Evolutionary conservation across 768 basidiomycete species (phyloP), one percentile per base, ranked within the genome.

Genomic region (Melanogaster broomeanus): DNA sequence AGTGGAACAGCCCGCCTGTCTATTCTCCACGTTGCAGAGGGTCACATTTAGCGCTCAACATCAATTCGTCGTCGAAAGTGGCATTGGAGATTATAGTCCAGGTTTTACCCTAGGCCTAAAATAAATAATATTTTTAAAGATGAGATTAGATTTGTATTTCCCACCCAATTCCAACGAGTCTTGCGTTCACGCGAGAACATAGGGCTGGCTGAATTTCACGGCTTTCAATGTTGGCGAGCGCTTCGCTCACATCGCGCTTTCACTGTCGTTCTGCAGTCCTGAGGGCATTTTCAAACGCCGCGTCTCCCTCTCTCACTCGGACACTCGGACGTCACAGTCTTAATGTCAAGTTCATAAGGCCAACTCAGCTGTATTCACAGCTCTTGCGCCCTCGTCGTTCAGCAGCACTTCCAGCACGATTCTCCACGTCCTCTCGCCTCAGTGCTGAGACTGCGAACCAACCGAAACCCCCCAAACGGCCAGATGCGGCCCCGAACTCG

Each of bases 201-300:
- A 28, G n/a, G 24, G 41, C 15, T 27, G 41, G 24, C 41, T n/a
- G 24, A 25, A 24, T 15, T 35, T 37, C 5, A 5, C 35, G 31
- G 22, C 43, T 21, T 42, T 49, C 48, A 51, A 68, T 70, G 68
- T 55, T 65, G 55, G 52, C 39, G 19, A 42, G 55, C 34, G 55
- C 52, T 37, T 60, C 41, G 22, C 61, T 42, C 39, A 21, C 39
- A 28, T 42, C 44, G 18, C 52, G 52, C 18, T 42, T 45, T 8
- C 41, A 38, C 16, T 55, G 68, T 54, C 68, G 64, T n/a, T 46
- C 58, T 25, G 58, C 43, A n/a, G n/a, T 60, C 16, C 42, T 57
- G 47, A 52, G 50, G 48, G 47, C 41, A 19, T 25, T 49, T n/a
- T 42, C 52, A 4, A 45, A 39, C 28, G 49, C 50, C 15, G 45